Conservation (phyloP, 208 protist genomes). For the Acanthamoeba lenticulata region DNA sequence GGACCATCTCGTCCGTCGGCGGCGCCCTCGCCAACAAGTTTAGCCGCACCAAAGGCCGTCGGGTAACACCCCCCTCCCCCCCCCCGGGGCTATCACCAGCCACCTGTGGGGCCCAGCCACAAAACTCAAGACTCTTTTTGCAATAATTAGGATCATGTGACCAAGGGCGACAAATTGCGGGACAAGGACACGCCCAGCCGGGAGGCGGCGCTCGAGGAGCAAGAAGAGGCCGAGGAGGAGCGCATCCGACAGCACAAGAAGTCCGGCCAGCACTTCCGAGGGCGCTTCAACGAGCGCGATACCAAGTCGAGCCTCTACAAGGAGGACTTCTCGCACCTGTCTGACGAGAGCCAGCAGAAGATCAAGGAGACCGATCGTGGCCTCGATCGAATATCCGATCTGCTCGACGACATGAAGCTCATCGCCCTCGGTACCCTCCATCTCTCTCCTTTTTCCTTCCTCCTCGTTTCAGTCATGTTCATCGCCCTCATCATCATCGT, state of each 20-base stretch:
- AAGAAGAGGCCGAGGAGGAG: not conserved
- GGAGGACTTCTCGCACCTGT: not conserved
- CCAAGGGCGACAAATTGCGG: constrained; percentile 29
- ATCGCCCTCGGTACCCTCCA: not conserved
- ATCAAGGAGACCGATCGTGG: constrained; percentile 21
- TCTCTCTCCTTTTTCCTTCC: too few relatives aligned
- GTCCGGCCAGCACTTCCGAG: not conserved
- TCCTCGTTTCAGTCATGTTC: not conserved
- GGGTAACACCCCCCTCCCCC: not conserved
- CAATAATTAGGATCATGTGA: not conserved
- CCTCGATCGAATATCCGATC: not conserved
- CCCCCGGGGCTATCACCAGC: not conserved
- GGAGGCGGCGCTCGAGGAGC: not conserved
- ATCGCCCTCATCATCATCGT: not conserved
- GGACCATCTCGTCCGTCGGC: not conserved
- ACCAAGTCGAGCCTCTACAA: not conserved
- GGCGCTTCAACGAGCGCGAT: not conserved
- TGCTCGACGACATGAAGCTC: constrained; percentile 15
- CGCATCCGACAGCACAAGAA: not conserved
- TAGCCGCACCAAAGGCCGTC: not conserved
- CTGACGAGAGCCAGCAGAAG: not conserved
- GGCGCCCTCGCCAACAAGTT: not conserved
- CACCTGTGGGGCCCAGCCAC: not conserved
- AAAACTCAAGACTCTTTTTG: not conserved
- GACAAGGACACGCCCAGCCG: not conserved